Evolutionary conservation across 805 yeast species (phyloP).

Genomic region (Kodamaea lidongshanica): DNA sequence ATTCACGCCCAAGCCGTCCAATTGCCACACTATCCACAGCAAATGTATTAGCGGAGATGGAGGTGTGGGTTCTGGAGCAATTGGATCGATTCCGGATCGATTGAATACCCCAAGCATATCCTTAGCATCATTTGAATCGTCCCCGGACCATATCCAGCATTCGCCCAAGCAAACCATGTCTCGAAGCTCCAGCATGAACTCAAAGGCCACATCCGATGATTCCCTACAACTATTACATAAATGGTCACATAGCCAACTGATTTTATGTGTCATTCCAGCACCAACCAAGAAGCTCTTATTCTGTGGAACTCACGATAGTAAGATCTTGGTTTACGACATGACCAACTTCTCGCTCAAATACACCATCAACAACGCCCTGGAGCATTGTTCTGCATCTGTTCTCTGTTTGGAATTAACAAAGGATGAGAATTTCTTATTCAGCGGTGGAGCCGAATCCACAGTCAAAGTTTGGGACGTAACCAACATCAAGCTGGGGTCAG

Average conservation of each 20-base stretch:
- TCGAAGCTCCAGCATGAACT: conserved; percentile 4
- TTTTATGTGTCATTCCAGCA: conserved; percentile 64
- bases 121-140: not conserved
- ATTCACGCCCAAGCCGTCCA: conserved; percentile 20
- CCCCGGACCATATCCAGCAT: not conserved
- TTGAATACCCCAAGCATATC: conserved; percentile 17
- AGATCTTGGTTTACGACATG: conserved; percentile 65
- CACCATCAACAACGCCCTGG: conserved; percentile 38
- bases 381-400: conserved; percentile 65
- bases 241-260: conserved; percentile 72
- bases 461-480: conserved; percentile 78
- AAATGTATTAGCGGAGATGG: conserved; percentile 8
- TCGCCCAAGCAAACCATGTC: conserved; percentile 3
- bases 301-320: conserved; percentile 89
- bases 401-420: conserved; percentile 55
- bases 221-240: conserved; percentile 38
- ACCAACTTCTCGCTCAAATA: conserved; percentile 52
- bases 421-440: conserved; percentile 56
- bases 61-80: not conserved
- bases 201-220: conserved; percentile 4
- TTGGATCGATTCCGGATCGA: conserved; percentile 16
- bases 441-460: conserved; percentile 87
- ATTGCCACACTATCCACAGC: conserved; percentile 25
- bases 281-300: conserved; percentile 54
- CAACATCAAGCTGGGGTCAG: conserved; percentile 11